Base-by-base conservation (phyloP, 352 stramenopile genomes). In the Phytopythium ostracodes region DNA sequence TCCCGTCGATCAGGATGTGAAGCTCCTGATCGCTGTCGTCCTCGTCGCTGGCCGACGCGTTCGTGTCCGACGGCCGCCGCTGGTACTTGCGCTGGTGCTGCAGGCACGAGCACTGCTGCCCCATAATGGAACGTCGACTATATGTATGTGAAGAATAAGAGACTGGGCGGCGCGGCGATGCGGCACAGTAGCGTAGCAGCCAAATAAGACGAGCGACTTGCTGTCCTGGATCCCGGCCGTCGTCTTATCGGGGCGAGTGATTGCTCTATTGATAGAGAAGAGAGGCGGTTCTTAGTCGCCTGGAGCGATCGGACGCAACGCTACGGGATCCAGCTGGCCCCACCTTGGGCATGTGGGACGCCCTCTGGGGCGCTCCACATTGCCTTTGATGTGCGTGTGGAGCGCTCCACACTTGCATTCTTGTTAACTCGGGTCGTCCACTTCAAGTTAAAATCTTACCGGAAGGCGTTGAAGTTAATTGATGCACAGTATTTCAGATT, bases 31-130 rank as follows among this genome's bases (percentile, higher is more conserved):
- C 63, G 56, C 74, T 63, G 35, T 67, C 62, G 35, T 76, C 66
- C 43, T 58, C 50, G 43, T 66, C 65, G 29, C 71, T 60, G 40
- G 68, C 64, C 42, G 62, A 43, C 54, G 66, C 62, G 66, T 54
- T 78, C 57, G 70, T 73, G 43, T 80, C 82, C 24, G 77, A 92
- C 42, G 71, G 66, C 31, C 77, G 80, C 36, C 78, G 77, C 71
- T 79, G 70, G 50, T 76, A 73, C 68, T 88, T 88, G 60, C 64
- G 78, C 42, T 73, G 71, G 29, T 88, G 80, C 56, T 91, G 71
- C 63, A 88, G 59, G 64, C 86, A 95, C 59, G 86, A 90, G 65
- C 86, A 95, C 62, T 76, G 64, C 65, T 91, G 81, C 36, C 84
- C 81, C 86, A 93, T 93, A 38, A 18, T 53, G 64, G n/a, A n/a